Conservation (phyloP, 306 rosid species). For the Argentina anserina region DNA sequence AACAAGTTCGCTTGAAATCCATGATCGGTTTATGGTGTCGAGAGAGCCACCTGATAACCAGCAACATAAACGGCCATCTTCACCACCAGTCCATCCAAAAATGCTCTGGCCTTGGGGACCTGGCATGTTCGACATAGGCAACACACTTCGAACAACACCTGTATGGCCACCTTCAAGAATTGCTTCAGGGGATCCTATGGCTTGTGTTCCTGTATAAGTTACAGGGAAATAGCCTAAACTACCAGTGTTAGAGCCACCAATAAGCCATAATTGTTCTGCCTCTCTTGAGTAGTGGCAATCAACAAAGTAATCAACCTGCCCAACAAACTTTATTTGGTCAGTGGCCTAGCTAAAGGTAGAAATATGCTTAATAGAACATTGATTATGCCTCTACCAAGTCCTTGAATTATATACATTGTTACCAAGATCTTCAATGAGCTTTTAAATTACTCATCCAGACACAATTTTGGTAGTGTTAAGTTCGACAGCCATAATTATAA, state of each 20-base stretch:
- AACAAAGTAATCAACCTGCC: conserved; percentile 82
- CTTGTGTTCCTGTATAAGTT: conserved; percentile 31
- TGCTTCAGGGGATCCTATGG: conserved; percentile 74
- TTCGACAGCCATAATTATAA: neutral
- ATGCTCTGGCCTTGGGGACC: conserved; percentile 44
- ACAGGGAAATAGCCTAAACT: conserved; percentile 79
- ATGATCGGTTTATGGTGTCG: conserved; percentile 42
- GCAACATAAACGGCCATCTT: conserved; percentile 91
- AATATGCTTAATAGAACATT: neutral
- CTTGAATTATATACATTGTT: neutral
- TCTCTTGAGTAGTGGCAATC: conserved; percentile 78
- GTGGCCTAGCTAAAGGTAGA: neutral
- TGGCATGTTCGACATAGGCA: conserved; percentile 51
- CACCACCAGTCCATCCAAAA: conserved; percentile 97
- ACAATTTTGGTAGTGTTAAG: neutral
- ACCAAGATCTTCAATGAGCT: neutral
- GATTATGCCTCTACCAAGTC: neutral
- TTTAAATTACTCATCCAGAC: neutral
- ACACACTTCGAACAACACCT: conserved; percentile 57
- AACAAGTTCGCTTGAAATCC: conserved; percentile 70
- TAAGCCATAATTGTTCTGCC: conserved; percentile 63
- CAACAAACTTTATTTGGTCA: conserved; percentile 17
- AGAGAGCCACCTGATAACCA: conserved; percentile 69
- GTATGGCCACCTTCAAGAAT: conserved; percentile 84
- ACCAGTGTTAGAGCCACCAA: conserved; percentile 80